phyloP scores from a whole-genome alignment of 768 basidiomycete species.

The Leccinum imitatum region DNA sequence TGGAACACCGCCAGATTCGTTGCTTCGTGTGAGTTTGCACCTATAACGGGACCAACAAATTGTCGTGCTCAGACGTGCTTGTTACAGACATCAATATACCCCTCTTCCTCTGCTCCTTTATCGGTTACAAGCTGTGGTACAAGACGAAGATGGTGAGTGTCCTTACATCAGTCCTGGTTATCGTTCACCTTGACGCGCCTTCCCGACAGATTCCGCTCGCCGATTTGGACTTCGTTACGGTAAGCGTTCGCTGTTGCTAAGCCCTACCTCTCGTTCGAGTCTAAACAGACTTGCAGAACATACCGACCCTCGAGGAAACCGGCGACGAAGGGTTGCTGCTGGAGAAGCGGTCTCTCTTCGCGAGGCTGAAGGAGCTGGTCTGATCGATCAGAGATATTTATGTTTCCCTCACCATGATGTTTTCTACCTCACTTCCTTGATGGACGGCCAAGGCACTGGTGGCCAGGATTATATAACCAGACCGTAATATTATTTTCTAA shows the following conservation, averaged over 20 bases:
- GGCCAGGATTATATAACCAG: not conserved
- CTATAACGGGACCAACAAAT: not conserved
- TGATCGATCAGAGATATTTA: not conserved
- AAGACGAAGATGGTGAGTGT: conserved; percentile 22
- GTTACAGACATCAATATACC: conserved; percentile 38
- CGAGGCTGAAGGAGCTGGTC: conserved; percentile 6
- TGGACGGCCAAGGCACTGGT: not conserved
- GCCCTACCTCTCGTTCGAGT: not conserved
- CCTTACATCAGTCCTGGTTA: not conserved
- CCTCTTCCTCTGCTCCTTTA: conserved; percentile 46
- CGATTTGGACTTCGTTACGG: conserved; percentile 77
- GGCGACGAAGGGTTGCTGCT: conserved; percentile 36
- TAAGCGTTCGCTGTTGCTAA: conserved; percentile 27
- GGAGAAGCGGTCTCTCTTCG: conserved; percentile 10
- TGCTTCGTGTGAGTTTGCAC: conserved; percentile 34
- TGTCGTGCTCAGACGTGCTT: not conserved
- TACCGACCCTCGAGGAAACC: conserved; percentile 70
- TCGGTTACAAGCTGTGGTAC: conserved; percentile 41
- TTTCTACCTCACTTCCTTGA: not conserved
- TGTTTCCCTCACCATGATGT: not conserved
- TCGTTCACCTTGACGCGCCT: not conserved
- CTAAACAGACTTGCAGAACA: conserved; percentile 42
- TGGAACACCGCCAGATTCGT: conserved; percentile 57
- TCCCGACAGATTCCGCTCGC: conserved; percentile 16
- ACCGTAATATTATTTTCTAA: not conserved